phyloP scores from a whole-genome alignment of 2,329 filamentous ascomycete species.

The Cladosporium austrohemisphaericum region DNA sequence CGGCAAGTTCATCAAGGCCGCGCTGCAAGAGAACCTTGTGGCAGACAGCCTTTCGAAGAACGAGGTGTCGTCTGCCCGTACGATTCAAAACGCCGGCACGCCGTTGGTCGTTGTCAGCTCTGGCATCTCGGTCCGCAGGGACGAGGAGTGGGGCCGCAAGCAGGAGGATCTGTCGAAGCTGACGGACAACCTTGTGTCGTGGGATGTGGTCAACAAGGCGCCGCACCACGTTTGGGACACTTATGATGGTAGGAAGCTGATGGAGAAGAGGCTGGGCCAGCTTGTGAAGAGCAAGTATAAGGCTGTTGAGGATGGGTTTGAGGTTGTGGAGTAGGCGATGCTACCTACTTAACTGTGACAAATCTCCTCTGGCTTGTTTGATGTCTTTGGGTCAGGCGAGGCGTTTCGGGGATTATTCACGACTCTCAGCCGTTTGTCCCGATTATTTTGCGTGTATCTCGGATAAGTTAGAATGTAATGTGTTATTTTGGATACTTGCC shows the following conservation, averaged over 20 bases:
- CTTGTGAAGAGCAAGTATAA: conserved; percentile 50
- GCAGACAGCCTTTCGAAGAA: conserved; percentile 78
- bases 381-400: neutral
- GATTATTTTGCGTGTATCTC: neutral
- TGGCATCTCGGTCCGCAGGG: conserved; percentile 63
- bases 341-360: neutral
- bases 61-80: conserved; percentile 72
- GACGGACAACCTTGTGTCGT: conserved; percentile 72
- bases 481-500: no score
- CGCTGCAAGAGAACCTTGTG: conserved; percentile 88
- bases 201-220: conserved; percentile 82
- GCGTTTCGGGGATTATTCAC: conserved; percentile 1
- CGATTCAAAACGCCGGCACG: conserved; percentile 72
- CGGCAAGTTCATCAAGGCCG: conserved; percentile 82
- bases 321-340: neutral
- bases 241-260: conserved; percentile 63
- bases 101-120: conserved; percentile 80
- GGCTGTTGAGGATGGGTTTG: conserved; percentile 9
- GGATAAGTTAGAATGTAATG: neutral
- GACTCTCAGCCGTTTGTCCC: conserved; percentile 1
- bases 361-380: no score
- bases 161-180: conserved; percentile 80
- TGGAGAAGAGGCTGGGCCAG: conserved; percentile 75
- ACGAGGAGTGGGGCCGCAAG: conserved; percentile 73
- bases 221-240: conserved; percentile 85